Evolutionary conservation across 192 early-diverging fungal species (phyloP), one percentile per base, ranked within the genome.

Genomic region (Linnemannia elongata): DNA sequence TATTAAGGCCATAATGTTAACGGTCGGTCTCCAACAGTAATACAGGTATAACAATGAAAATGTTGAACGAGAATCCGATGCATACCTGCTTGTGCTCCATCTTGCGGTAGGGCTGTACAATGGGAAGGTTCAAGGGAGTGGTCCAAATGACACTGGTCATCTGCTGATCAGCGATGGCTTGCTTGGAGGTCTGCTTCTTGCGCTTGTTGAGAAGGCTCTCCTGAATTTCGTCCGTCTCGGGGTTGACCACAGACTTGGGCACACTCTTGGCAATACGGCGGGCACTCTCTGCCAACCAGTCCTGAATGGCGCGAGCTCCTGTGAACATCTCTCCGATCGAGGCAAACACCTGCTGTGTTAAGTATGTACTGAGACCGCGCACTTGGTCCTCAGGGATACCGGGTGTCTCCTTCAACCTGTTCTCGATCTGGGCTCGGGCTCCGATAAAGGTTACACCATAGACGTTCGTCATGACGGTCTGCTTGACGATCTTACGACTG

Each of bases 401-500:
- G 41, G 92, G 90, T 22, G 92, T 86, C 83, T 99, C 98, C 82
- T 93, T 94, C 52, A 99, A 87, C 36, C 97, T 93, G 49, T 93
- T 94, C 35, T 91, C 90, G 76, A 99, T 97, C 90, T 99, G 98
- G 15, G 91, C 90, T 47, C 94, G 89, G 8, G 98, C 98, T 42
- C 98, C 98, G 35, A 99, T 91, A 81, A 98, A 96, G 3, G 98
- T 99, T 70, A 99, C 98, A 41, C 98, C 98, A 70, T 99, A 99
- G 7, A 98, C 97, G 85, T 98, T 98, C 71, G 98, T 99, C 98
- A 99, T 99, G 80, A 99, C 98, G 0, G 98, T 98, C 82, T 99
- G 97, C 90, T 99, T 99, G 73, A 99, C 97, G 54, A 99, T 93
- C 90, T 98, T 98, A 71, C 98, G 95, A 15, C 93, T 95, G 60